phyloP scores from a whole-genome alignment of 805 yeast genomes.

The Nakazawaea ishiwadae region DNA sequence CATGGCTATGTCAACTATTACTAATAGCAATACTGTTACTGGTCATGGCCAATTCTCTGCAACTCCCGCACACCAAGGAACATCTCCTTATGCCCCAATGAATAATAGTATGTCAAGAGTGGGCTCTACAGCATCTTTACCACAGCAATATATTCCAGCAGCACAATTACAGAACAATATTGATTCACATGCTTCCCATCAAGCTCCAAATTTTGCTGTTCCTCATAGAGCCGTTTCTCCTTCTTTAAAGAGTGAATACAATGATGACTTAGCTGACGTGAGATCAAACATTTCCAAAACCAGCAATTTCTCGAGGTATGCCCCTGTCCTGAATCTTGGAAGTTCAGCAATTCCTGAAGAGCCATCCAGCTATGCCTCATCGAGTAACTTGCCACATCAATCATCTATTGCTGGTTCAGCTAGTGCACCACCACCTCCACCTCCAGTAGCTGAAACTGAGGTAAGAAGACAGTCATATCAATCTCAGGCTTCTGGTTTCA shows the following conservation, averaged over 20 bases:
- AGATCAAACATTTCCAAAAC: slow-evolving; percentile 8
- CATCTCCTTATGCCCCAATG: too few relatives aligned
- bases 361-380: too few relatives aligned
- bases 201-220: neutral
- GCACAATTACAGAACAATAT: too few relatives aligned
- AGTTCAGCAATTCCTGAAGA: neutral
- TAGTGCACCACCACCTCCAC: too few relatives aligned
- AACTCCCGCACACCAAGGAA: too few relatives aligned
- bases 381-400: too few relatives aligned
- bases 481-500: too few relatives aligned
- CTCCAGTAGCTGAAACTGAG: too few relatives aligned
- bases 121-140: neutral
- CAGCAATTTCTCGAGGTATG: slow-evolving; percentile 8
- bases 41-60: too few relatives aligned
- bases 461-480: too few relatives aligned
- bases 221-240: slow-evolving; percentile 1
- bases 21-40: neutral
- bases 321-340: neutral
- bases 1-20: neutral
- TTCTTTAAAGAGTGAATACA: slow-evolving; percentile 5
- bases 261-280: slow-evolving; percentile 5
- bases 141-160: neutral
- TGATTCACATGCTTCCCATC: neutral
- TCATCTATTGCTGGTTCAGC: too few relatives aligned
- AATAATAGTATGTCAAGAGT: too few relatives aligned